Evolutionary conservation across 1,284 basidiomycete species (phyloP).

Genomic region (Polyporus tsugae): DNA sequence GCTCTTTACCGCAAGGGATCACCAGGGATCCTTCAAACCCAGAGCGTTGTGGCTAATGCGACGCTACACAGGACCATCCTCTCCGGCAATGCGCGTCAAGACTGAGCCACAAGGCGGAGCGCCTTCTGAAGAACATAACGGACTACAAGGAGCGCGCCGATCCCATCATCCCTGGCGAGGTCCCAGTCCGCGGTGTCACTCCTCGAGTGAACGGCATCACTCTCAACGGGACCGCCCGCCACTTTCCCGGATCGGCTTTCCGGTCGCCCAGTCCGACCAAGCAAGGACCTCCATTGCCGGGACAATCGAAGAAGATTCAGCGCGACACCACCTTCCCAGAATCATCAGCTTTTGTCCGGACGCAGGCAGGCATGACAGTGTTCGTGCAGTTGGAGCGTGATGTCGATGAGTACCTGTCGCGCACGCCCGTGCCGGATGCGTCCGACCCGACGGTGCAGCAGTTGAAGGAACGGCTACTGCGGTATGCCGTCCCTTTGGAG

Average conservation of each 20-base stretch:
- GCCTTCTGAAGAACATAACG: constrained; percentile 86
- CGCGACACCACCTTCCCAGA: constrained; percentile 64
- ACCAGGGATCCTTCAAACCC: too few relatives aligned
- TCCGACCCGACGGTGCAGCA: constrained; percentile 25
- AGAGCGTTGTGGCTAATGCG: neutral
- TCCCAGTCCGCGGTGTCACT: constrained; percentile 43
- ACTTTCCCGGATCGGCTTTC: constrained; percentile 32
- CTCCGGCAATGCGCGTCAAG: constrained; percentile 82
- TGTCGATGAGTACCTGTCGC: constrained; percentile 39
- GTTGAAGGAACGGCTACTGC: constrained; percentile 48
- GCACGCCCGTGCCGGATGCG: constrained; percentile 12
- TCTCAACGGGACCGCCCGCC: constrained; percentile 42
- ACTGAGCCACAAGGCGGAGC: constrained; percentile 81
- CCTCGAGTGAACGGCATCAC: constrained; percentile 45
- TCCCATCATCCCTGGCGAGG: constrained; percentile 62
- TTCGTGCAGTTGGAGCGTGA: constrained; percentile 67
- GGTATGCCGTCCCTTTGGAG: constrained; percentile 50
- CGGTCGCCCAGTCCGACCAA: constrained; percentile 42
- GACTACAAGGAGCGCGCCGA: constrained; percentile 85
- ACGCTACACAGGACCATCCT: constrained; percentile 67
- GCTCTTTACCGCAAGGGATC: neutral
- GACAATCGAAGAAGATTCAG: constrained; percentile 32
- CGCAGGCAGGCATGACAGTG: constrained; percentile 74
- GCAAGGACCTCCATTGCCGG: constrained; percentile 33
- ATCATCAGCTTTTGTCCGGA: constrained; percentile 79